These are phyloP conservation scores for Parsonsia alboflavescens DNA, from an alignment of 257 asterid genomes.

Conservation along the genomic window DNA sequence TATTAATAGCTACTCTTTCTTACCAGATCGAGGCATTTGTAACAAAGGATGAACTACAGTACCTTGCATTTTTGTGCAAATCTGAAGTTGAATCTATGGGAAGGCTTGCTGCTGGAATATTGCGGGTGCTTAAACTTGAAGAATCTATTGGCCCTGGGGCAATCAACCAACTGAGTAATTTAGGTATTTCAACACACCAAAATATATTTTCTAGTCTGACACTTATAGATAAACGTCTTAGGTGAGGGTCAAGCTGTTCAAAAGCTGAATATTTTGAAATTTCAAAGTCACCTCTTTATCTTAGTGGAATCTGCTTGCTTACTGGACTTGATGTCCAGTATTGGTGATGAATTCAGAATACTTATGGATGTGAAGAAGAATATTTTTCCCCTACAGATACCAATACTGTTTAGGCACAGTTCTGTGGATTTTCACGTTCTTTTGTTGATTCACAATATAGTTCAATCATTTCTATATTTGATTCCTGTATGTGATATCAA, in stretches of 20 bases:
- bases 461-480: background rate
- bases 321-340: background rate
- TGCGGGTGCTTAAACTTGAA: conserved; percentile 87
- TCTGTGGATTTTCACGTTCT: background rate
- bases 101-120: conserved; percentile 81
- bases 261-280: background rate
- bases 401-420: background rate
- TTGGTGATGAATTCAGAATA: background rate
- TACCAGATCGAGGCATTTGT: conserved; percentile 77
- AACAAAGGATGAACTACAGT: conserved; percentile 80
- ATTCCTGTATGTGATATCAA: background rate
- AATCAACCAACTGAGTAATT: conserved; percentile 76
- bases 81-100: conserved; percentile 91
- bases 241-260: background rate
- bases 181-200: conserved; percentile 41
- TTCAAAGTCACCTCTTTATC: background rate
- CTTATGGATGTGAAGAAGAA: background rate
- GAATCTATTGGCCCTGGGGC: conserved; percentile 75
- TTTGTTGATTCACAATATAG: background rate
- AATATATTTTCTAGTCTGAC: background rate
- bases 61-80: conserved; percentile 62
- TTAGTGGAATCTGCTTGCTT: background rate
- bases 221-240: background rate
- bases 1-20: conserved; percentile 11
- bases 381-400: background rate